These are phyloP conservation scores for Sugiyamaella castrensis DNA, from an alignment of 1,139 yeast genomes.

Conservation along the genomic window DNA sequence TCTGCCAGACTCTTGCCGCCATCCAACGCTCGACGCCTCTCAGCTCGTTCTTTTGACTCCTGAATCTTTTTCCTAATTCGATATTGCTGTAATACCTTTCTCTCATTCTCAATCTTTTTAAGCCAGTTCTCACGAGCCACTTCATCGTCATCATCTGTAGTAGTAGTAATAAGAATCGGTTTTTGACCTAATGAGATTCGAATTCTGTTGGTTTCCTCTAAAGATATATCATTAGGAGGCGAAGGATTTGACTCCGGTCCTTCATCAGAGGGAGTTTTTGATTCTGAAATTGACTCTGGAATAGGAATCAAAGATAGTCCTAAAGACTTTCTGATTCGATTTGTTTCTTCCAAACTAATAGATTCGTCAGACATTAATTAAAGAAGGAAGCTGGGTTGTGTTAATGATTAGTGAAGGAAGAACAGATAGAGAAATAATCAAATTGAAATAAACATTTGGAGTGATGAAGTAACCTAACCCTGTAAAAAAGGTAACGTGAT, in stretches of 20 bases:
- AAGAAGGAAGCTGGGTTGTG: no score
- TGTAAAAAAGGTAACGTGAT: no score
- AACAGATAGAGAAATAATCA: no score
- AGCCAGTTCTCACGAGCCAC: constrained; percentile 37
- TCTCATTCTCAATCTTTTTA: constrained; percentile 26
- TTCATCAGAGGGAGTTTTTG: neutral
- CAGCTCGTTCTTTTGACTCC: constrained; percentile 25
- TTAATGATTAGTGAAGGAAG: no score
- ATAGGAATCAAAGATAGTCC: constrained; percentile 40
- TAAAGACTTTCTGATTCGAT: constrained; percentile 34
- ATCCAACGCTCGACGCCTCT: constrained; percentile 26
- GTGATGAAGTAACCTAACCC: no score
- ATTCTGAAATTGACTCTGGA: neutral
- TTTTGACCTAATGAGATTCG: constrained; percentile 38
- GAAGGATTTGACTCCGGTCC: constrained; percentile 1
- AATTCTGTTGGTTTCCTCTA: constrained; percentile 40
- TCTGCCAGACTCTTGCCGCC: constrained; percentile 30
- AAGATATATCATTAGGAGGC: constrained; percentile 22
- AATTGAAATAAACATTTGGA: no score
- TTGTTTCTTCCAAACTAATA: constrained; percentile 37
- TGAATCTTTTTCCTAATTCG: constrained; percentile 21
- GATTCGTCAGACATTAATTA: constrained; percentile 10
- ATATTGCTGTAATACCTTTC: constrained; percentile 21
- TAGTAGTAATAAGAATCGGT: constrained; percentile 31
- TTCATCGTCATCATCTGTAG: constrained; percentile 29